Conservation (phyloP, 176 grass and related monocot species). For the Guadua angustifolia region DNA sequence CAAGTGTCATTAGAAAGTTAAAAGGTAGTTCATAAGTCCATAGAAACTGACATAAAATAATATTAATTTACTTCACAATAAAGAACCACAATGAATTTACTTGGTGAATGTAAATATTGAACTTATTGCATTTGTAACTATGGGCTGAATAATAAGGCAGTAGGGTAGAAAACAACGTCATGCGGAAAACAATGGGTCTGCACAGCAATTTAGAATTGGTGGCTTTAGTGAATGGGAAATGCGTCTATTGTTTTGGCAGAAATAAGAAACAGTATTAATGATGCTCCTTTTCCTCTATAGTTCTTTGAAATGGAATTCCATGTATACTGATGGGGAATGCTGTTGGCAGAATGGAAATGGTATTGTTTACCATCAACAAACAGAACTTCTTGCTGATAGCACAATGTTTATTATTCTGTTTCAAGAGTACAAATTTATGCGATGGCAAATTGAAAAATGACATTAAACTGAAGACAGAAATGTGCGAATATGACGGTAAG, state of each 20-base stretch:
- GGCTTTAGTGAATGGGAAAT: conserved; percentile 14
- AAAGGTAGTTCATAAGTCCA: conserved; percentile 37
- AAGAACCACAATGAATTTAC: conserved; percentile 28
- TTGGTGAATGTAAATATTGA: conserved; percentile 1
- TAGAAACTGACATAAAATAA: conserved; percentile 25
- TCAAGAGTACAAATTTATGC: background rate
- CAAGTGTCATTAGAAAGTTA: conserved; percentile 30
- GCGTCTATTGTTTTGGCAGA: background rate
- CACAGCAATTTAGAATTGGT: background rate
- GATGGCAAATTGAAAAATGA: conserved; percentile 17
- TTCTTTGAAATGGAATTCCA: conserved; percentile 18
- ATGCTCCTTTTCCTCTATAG: background rate
- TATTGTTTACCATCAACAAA: background rate
- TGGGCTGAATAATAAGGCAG: background rate
- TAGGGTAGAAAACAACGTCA: background rate
- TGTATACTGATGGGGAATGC: background rate
- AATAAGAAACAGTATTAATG: conserved; percentile 7
- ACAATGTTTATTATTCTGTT: conserved; percentile 19
- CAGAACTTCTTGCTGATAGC: background rate
- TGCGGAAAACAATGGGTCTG: background rate
- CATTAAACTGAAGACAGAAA: background rate
- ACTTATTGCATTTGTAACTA: conserved; percentile 15
- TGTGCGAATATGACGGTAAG: conserved; percentile 17
- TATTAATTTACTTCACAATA: conserved; percentile 27
- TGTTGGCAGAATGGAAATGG: background rate